These are phyloP conservation scores for Colletotrichum tamarilloi DNA, from an alignment of 2,329 filamentous ascomycete genomes.

Conservation along the genomic window DNA sequence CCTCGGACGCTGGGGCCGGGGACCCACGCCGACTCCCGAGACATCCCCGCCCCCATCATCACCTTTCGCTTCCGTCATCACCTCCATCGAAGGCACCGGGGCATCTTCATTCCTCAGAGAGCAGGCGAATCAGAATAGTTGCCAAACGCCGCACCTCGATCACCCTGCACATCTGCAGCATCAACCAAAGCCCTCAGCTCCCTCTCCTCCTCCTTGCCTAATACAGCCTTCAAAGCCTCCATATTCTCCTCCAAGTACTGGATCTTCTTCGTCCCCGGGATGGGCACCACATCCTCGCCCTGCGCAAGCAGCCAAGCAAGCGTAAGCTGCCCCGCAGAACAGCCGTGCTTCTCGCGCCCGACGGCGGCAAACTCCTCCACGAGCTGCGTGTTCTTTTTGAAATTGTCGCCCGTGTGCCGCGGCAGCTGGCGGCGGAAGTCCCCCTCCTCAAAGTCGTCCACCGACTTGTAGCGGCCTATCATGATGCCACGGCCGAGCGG, in stretches of 20 bases:
- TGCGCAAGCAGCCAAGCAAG: slow-evolving; percentile 73
- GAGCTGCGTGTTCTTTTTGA: slow-evolving; percentile 65
- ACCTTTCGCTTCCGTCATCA: neutral
- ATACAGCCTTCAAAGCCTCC: slow-evolving; percentile 44
- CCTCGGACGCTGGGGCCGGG: slow-evolving; percentile 1
- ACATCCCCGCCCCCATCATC: neutral
- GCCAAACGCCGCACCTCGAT: slow-evolving; percentile 23
- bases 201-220: slow-evolving; percentile 48
- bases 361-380: slow-evolving; percentile 61
- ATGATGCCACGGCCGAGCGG: slow-evolving; percentile 71
- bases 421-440: slow-evolving; percentile 61
- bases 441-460: slow-evolving; percentile 56
- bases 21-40: slow-evolving; percentile 9
- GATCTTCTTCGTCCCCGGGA: slow-evolving; percentile 61
- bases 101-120: neutral
- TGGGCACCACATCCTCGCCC: slow-evolving; percentile 70
- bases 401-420: slow-evolving; percentile 63
- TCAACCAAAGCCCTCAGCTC: slow-evolving; percentile 45
- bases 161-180: slow-evolving; percentile 43
- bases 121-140: slow-evolving; percentile 2
- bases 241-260: slow-evolving; percentile 60
- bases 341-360: slow-evolving; percentile 61
- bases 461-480: slow-evolving; percentile 58
- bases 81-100: neutral
- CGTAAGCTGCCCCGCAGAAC: slow-evolving; percentile 67